These are phyloP conservation scores for Ogataea ramenticola DNA, from an alignment of 805 yeast species.

Conservation along the genomic window DNA sequence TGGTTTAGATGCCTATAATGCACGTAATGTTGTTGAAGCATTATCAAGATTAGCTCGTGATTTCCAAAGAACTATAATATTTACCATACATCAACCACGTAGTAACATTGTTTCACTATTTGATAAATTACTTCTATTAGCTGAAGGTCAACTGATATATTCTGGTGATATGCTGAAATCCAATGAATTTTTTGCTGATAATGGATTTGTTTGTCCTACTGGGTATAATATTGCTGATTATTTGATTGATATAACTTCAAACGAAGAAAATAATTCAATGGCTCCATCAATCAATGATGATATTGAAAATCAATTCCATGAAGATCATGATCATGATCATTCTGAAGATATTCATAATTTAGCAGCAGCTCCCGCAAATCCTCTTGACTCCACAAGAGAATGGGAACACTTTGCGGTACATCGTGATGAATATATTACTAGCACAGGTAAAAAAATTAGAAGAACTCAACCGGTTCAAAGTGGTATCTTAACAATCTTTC, in stretches of 20 bases:
- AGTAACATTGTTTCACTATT: constrained; percentile 90
- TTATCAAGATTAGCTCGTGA: constrained; percentile 72
- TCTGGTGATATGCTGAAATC: constrained; percentile 80
- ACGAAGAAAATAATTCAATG: constrained; percentile 25
- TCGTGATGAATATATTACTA: constrained; percentile 52
- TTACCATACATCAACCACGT: constrained; percentile 96
- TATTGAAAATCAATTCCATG: constrained; percentile 5
- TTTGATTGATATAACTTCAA: constrained; percentile 80
- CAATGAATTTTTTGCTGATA: constrained; percentile 62
- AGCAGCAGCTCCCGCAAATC: constrained; percentile 11
- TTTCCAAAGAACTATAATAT: constrained; percentile 79
- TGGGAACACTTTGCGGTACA: constrained; percentile 86
- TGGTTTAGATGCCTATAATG: constrained; percentile 91
- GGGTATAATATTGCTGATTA: constrained; percentile 95
- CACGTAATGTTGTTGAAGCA: constrained; percentile 82
- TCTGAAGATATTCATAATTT: constrained; percentile 25
- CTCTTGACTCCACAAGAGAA: constrained; percentile 56
- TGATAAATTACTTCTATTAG: constrained; percentile 71
- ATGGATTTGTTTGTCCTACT: constrained; percentile 77
- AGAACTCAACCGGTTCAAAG: constrained; percentile 2
- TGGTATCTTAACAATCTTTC: constrained; percentile 16
- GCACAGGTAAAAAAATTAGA: not conserved
- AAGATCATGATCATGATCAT: constrained; percentile 15
- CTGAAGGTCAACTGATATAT: constrained; percentile 80
- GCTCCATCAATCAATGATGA: not conserved